Percentiles rank a stretch among this genome's conserved stretches.
Conservation (phyloP, 164 flowering plant species). For the Paratinospora sagittata region DNA sequence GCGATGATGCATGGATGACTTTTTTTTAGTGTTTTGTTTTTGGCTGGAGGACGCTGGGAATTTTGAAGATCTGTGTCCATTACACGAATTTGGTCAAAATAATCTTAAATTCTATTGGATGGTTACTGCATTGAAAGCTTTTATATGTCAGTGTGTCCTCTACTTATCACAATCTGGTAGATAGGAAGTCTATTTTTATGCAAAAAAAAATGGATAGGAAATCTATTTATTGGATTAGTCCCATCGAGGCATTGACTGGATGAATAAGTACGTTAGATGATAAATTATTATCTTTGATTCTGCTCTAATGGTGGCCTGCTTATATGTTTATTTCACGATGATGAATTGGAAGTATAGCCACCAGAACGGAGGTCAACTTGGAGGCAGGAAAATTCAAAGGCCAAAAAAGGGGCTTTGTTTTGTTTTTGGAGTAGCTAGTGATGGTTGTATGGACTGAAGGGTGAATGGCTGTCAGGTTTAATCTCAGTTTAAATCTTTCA, state of each 20-base stretch:
- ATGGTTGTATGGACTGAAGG: not conserved
- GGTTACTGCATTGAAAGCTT: not conserved
- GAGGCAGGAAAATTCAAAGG: not conserved
- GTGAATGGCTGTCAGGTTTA: not conserved
- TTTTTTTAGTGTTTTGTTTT: not conserved
- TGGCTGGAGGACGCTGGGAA: not conserved
- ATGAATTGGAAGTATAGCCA: not conserved
- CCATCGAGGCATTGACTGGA: too few species aligned
- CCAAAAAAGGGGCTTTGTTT: not conserved
- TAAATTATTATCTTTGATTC: not conserved
- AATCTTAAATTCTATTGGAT: not conserved
- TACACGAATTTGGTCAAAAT: not conserved
- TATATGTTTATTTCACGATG: not conserved
- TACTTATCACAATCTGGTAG: not conserved
- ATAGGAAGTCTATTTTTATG: too few species aligned
- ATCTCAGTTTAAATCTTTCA: not conserved
- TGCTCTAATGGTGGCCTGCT: not conserved
- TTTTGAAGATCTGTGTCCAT: constrained; percentile 5
- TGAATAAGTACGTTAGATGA: too few species aligned
- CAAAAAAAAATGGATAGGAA: too few species aligned
- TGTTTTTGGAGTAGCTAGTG: not conserved
- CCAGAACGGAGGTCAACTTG: not conserved
- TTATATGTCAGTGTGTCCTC: not conserved
- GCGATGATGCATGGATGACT: too few species aligned
- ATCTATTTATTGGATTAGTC: too few species aligned